A percentile compares a stretch with the other conserved stretches of the same genome.
Evolutionary conservation across 805 yeast genomes (phyloP).

Genomic region (Candida mattraensis): DNA sequence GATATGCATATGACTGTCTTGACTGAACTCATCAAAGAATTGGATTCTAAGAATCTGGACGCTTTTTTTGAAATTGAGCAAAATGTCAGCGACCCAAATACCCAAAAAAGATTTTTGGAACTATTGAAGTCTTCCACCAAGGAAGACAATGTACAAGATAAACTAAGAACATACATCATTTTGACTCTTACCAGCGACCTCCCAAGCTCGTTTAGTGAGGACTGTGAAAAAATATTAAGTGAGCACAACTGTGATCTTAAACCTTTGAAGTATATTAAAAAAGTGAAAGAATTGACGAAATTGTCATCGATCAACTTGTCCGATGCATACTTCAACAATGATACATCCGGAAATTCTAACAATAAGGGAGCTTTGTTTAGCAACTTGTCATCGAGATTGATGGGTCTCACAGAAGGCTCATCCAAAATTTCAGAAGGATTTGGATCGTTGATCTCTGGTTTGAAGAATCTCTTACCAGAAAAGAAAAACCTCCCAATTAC

Average conservation of each 20-base stretch:
- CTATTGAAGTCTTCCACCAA: conserved; percentile 55
- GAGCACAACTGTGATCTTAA: conserved; percentile 58
- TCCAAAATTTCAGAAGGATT: conserved; percentile 78
- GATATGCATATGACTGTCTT: conserved; percentile 98
- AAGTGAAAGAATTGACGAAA: conserved; percentile 75
- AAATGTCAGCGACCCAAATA: conserved; percentile 61
- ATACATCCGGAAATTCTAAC: conserved; percentile 33
- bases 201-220: conserved; percentile 46
- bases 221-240: conserved; percentile 63
- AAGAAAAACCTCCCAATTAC: conserved; percentile 88
- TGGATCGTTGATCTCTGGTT: conserved; percentile 83
- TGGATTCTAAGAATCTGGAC: conserved; percentile 86
- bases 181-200: conserved; percentile 58
- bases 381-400: conserved; percentile 72
- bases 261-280: conserved; percentile 71
- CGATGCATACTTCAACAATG: conserved; percentile 26
- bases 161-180: conserved; percentile 86
- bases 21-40: conserved; percentile 75
- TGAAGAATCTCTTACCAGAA: conserved; percentile 84
- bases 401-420: conserved; percentile 73
- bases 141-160: conserved; percentile 61
- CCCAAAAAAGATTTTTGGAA: conserved; percentile 57
- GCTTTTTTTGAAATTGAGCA: conserved; percentile 94
- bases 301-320: conserved; percentile 40
- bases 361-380: conserved; percentile 56